Conservation (phyloP, 2,329 filamentous ascomycete species). For the Fusarium pseudocircinatum region DNA sequence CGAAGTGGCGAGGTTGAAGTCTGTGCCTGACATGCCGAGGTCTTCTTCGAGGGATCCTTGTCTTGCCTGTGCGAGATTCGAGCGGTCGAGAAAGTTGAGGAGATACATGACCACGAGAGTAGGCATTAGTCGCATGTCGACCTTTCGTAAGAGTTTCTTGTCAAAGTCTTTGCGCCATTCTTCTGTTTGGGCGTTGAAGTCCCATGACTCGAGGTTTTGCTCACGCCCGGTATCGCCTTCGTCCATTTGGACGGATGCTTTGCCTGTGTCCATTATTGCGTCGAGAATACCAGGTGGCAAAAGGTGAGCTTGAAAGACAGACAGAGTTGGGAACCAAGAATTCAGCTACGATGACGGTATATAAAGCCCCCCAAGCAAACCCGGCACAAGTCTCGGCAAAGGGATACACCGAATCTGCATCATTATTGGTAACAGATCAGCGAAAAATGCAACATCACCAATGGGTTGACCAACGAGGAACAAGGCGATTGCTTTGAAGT, state of each 20-base stretch:
- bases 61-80: slow-evolving; percentile 64
- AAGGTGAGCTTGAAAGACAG: neutral
- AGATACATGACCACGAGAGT: slow-evolving; percentile 65
- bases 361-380: neutral
- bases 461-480: neutral
- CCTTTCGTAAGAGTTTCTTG: slow-evolving; percentile 56
- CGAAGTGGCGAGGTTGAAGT: slow-evolving; percentile 68
- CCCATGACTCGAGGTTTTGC: slow-evolving; percentile 12
- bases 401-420: neutral
- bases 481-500: neutral
- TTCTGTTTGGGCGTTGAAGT: slow-evolving; percentile 22
- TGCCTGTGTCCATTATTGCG: slow-evolving; percentile 13
- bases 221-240: slow-evolving; percentile 10
- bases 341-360: neutral
- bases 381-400: neutral
- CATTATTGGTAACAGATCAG: neutral
- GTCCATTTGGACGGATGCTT: slow-evolving; percentile 26
- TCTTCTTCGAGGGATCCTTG: slow-evolving; percentile 64
- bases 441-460: neutral
- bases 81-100: slow-evolving; percentile 64
- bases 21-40: slow-evolving; percentile 62
- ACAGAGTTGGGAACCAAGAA: neutral
- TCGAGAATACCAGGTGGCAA: neutral
- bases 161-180: slow-evolving; percentile 37
- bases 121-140: slow-evolving; percentile 62